Percentiles rank a stretch among this genome's conserved stretches.
These are phyloP conservation scores for Coemansia sp. DNA, from an alignment of 192 early-diverging fungal genomes.

Conservation along the genomic window DNA sequence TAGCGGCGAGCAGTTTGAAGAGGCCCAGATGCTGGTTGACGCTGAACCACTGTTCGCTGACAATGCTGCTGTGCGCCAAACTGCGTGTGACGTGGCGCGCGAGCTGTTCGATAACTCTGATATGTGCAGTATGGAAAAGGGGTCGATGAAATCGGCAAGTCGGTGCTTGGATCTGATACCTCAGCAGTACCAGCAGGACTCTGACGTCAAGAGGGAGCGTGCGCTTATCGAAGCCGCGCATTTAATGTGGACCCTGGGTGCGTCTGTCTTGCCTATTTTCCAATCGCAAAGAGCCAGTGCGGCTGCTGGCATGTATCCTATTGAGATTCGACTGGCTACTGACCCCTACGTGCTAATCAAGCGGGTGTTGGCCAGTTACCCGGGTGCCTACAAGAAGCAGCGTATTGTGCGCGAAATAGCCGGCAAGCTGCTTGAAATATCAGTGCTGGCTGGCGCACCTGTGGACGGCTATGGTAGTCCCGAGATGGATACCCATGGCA, in stretches of 20 bases:
- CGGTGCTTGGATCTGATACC: constrained; percentile 25
- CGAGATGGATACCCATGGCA: not conserved
- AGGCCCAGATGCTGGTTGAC: constrained; percentile 24
- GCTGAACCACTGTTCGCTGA: constrained; percentile 4
- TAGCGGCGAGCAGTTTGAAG: constrained; percentile 15
- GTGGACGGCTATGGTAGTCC: not conserved
- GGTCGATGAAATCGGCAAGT: constrained; percentile 17
- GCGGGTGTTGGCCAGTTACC: constrained; percentile 17
- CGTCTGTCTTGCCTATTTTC: not conserved
- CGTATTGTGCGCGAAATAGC: constrained; percentile 24
- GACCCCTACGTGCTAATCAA: constrained; percentile 23
- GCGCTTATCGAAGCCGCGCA: constrained; percentile 33
- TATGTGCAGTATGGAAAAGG: constrained; percentile 17
- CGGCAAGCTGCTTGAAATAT: constrained; percentile 1
- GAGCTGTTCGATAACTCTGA: constrained; percentile 49
- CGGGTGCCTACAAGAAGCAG: constrained; percentile 22
- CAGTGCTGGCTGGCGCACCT: not conserved
- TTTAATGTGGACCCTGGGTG: constrained; percentile 14
- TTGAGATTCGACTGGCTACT: constrained; percentile 27
- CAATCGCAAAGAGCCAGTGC: not conserved
- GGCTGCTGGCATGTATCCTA: constrained; percentile 13
- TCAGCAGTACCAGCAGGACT: not conserved
- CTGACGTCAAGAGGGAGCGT: constrained; percentile 16
- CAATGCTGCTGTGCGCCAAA: constrained; percentile 1
- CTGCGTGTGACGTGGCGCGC: constrained; percentile 32